Base-by-base conservation (phyloP, 2,329 filamentous ascomycete genomes). In the Botrytis aclada region DNA sequence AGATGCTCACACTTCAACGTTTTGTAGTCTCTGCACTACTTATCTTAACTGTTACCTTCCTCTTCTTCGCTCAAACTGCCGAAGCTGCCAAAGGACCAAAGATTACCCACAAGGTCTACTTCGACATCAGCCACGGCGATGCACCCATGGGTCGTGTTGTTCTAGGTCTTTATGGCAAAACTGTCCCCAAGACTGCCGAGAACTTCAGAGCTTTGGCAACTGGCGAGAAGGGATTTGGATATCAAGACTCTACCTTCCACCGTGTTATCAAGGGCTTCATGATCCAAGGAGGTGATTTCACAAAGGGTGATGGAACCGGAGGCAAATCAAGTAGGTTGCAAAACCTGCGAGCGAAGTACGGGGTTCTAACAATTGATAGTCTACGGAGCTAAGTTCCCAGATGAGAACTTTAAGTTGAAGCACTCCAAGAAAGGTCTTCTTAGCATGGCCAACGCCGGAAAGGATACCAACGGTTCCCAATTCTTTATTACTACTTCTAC, bases 341-440 rank as follows among this genome's bases (percentile, higher is more conserved):
- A 12, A 43, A 14, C 66, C 60, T 66, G 45, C 70, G 45, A 66
- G 6, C 25, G 37, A 47, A 8, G 61, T 18, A 16, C 29, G 18
- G 61, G 32, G 41, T 74, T 54, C 76, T 80, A 74, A 79, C 73
- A 37, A 29, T 64, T 66, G n/a, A 69, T 76, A 91, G 89, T 96
- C 86, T 96, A 95, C 82, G 93, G 93, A 80, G 86, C 88, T 79
- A 93, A 93, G 85, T 96, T 96, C 85, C 84, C 89, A 77, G 93
- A 97, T 80, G 93, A 97, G 90, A 96, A 95, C 91, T 96, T 97
- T 88, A 95, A 96, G 90, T 88, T 95, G 82, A 95, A 94, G 88
- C 93, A 97, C 90, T 89, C 87, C 86, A 94, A 94, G 88, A 91
- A 90, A 84, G 93, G 93, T 80, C 85, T 93, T 69, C 86, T 96